Conservation (phyloP, 2,329 filamentous ascomycete genomes). For the Pyrenophora teres region DNA sequence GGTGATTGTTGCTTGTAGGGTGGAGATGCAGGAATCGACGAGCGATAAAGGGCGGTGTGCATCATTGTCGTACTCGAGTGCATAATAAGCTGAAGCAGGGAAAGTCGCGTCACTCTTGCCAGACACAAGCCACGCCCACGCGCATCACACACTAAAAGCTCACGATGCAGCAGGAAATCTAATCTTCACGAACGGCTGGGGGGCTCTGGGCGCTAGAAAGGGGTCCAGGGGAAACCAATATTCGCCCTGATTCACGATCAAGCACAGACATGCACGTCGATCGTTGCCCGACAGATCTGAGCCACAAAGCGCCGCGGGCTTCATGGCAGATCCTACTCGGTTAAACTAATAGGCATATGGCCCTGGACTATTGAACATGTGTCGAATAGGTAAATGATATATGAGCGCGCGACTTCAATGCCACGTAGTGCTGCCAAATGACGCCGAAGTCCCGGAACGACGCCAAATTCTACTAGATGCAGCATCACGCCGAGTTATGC, state of each 20-base stretch:
- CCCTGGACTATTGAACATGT: slow-evolving; percentile 11
- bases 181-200: background rate
- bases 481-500: slow-evolving; percentile 8
- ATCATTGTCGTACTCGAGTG: background rate
- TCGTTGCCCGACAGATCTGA: slow-evolving; percentile 21
- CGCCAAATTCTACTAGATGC: slow-evolving; percentile 2
- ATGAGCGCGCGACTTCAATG: slow-evolving; percentile 5
- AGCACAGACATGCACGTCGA: slow-evolving; percentile 16
- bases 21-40: background rate
- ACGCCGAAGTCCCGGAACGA: background rate
- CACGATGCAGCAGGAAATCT: background rate
- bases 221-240: background rate
- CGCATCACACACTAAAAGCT: slow-evolving; percentile 4
- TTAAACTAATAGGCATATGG: slow-evolving; percentile 9
- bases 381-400: slow-evolving; percentile 7
- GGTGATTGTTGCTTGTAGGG: background rate
- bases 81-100: background rate
- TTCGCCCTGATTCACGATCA: slow-evolving; percentile 2
- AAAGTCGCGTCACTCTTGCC: slow-evolving; percentile 5
- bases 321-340: slow-evolving; percentile 14
- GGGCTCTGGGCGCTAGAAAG: background rate
- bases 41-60: slow-evolving; percentile 5
- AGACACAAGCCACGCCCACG: slow-evolving; percentile 3
- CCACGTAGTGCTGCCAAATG: slow-evolving; percentile 9
- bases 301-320: slow-evolving; percentile 18